A percentile compares a stretch with the other conserved stretches of the same genome.
These are phyloP conservation scores for Bruguiera hainesii DNA, from an alignment of 441 rosid genomes.

Conservation along the genomic window DNA sequence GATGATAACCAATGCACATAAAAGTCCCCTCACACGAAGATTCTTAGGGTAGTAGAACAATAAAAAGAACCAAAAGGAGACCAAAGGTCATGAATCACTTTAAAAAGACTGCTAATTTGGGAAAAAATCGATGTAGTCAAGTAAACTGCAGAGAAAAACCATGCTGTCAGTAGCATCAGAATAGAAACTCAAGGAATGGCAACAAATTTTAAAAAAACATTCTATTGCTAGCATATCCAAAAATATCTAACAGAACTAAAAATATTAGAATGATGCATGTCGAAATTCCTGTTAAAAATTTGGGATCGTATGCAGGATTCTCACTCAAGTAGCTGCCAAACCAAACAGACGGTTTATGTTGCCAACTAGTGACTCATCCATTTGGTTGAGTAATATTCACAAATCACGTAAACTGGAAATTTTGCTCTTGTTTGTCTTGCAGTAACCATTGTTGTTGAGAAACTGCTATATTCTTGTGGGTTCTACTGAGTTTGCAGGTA, in stretches of 20 bases:
- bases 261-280: neutral
- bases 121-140: conserved; percentile 20
- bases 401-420: too few species aligned
- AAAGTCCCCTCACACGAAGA: conserved; percentile 12
- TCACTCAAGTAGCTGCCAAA: too few species aligned
- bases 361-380: too few species aligned
- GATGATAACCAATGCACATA: conserved; percentile 14
- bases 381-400: too few species aligned
- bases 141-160: conserved; percentile 25
- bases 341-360: too few species aligned
- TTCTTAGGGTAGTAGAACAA: conserved; percentile 15
- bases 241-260: neutral
- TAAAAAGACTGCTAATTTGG: conserved; percentile 25
- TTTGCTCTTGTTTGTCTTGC: too few species aligned
- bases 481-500: too few species aligned
- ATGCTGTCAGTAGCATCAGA: conserved; percentile 18
- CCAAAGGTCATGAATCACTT: conserved; percentile 21
- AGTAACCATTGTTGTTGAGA: too few species aligned
- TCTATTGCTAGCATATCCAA: neutral
- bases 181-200: conserved; percentile 3
- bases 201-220: neutral
- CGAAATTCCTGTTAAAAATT: too few species aligned
- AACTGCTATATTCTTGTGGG: too few species aligned
- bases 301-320: too few species aligned
- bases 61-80: conserved; percentile 28